Base-by-base conservation (phyloP, 768 basidiomycete genomes). In the Naematelia encephala region DNA sequence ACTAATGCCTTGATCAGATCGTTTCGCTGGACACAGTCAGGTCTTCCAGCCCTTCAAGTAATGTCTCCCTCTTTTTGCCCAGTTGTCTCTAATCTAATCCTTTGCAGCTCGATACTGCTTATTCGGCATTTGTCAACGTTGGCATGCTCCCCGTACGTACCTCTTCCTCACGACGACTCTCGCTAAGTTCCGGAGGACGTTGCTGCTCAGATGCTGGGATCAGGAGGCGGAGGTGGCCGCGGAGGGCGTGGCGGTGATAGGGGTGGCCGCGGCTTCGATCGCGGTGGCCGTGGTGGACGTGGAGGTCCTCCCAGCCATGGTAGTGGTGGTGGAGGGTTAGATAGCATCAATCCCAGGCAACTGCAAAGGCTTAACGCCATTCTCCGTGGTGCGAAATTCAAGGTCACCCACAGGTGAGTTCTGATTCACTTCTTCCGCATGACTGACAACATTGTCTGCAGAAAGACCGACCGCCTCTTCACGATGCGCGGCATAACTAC, bases 51-150 rank as follows among this genome's bases (percentile, higher is more conserved):
- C 11, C 54, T 74, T 34, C 70, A 72, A 60, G 70, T 72, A 46
- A n/a, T 61, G 43, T 22, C 8, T 1, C 34, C 8, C 50, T 51
- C 14, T 21, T 27, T n/a, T 4, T 12, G 3, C 28, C 8, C 19
- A 43, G 8, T 16, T 8, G 16, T 39, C 13, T 42, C 28, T 12
- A 50, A 39, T 39, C n/a, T n/a, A 16, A 39, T 16, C 16, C 34
- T 39, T 16, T 8, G 50, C 63, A 78, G 64, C 64, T 78, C 63
- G 75, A 78, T 61, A 77, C 75, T 14, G 77, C 77, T 2, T 77
- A 78, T 53, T 73, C 73, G 3, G 75, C 75, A 4, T 78, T 78
- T 57, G 57, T 74, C 26, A 53, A 65, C 23, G 61, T 70, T 10
- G 77, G 77, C n/a, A 64, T 62, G 21, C 56, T 76, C 11, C 55